Conservation (phyloP, 2,329 filamentous ascomycete genomes). For the Lasiodiplodia theobromae region DNA sequence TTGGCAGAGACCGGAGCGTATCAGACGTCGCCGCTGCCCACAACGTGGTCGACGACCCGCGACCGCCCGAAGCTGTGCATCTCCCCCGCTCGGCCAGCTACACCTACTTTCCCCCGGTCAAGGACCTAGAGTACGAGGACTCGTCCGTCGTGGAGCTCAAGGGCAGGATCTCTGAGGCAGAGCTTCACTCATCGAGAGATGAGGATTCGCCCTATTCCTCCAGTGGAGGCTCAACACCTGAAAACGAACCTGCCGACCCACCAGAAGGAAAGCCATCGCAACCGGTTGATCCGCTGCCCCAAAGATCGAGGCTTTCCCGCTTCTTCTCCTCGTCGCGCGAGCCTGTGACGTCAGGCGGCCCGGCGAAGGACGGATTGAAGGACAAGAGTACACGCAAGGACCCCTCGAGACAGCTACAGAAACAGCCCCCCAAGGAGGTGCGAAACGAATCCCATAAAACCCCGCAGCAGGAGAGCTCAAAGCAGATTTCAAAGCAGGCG, state of each 20-base stretch:
- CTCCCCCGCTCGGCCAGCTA: slow-evolving; percentile 50
- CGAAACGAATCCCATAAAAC: slow-evolving; percentile 7
- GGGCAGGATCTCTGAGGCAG: slow-evolving; percentile 42
- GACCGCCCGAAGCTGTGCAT: slow-evolving; percentile 37
- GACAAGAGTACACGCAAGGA: slow-evolving; percentile 18
- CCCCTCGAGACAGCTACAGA: slow-evolving; percentile 6
- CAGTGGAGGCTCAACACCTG: slow-evolving; percentile 54
- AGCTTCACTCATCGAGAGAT: slow-evolving; percentile 37
- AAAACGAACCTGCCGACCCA: slow-evolving; percentile 45
- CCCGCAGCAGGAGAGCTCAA: background rate
- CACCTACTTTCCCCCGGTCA: slow-evolving; percentile 50
- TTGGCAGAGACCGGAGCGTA: slow-evolving; percentile 28
- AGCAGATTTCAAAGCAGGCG: slow-evolving; percentile 1
- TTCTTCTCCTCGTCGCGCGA: slow-evolving; percentile 25
- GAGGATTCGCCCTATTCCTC: slow-evolving; percentile 49
- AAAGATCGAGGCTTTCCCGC: slow-evolving; percentile 37
- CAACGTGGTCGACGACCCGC: slow-evolving; percentile 32
- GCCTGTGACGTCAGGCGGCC: slow-evolving; percentile 2
- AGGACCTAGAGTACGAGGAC: slow-evolving; percentile 43
- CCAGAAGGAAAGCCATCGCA: slow-evolving; percentile 32
- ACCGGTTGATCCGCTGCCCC: background rate
- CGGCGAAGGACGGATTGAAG: slow-evolving; percentile 17
- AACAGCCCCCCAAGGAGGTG: slow-evolving; percentile 17
- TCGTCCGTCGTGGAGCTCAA: slow-evolving; percentile 40
- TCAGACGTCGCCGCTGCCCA: slow-evolving; percentile 19